These are phyloP conservation scores for Cryptosporidium sp. DNA, from an alignment of 169 alveolate species.

Conservation along the genomic window DNA sequence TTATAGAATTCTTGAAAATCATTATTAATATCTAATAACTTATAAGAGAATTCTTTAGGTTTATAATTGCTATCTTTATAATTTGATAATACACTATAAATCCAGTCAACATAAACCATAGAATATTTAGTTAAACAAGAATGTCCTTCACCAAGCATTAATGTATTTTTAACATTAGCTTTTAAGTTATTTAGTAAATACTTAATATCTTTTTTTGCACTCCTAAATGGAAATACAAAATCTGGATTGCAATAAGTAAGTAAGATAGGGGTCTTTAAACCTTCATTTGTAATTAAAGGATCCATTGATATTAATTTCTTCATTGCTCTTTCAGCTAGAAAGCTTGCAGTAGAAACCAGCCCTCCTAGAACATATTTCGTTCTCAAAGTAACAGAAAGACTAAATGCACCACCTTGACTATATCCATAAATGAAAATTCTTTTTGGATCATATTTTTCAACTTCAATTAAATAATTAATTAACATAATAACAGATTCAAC, in stretches of 20 bases:
- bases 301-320: constrained; percentile 5
- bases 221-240: constrained; percentile 35
- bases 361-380: constrained; percentile 61
- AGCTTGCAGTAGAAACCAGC: constrained; percentile 40
- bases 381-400: constrained; percentile 45
- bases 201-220: constrained; percentile 40
- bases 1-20: not conserved
- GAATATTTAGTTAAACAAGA: constrained; percentile 44
- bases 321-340: constrained; percentile 36
- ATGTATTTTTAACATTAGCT: constrained; percentile 34
- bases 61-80: constrained; percentile 14
- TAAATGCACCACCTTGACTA: constrained; percentile 65
- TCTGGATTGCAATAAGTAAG: constrained; percentile 69
- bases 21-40: constrained; percentile 10
- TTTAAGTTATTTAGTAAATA: constrained; percentile 15
- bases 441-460: constrained; percentile 57
- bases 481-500: constrained; percentile 40
- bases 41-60: constrained; percentile 19
- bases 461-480: constrained; percentile 30
- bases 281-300: constrained; percentile 30
- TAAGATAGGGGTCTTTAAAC: constrained; percentile 27
- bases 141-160: constrained; percentile 58
- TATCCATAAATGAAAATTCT: constrained; percentile 71
- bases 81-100: constrained; percentile 31
- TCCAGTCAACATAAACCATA: constrained; percentile 69